Evolutionary conservation across 257 asterid genomes (phyloP).

Genomic region (Nicotiana benthamiana): DNA sequence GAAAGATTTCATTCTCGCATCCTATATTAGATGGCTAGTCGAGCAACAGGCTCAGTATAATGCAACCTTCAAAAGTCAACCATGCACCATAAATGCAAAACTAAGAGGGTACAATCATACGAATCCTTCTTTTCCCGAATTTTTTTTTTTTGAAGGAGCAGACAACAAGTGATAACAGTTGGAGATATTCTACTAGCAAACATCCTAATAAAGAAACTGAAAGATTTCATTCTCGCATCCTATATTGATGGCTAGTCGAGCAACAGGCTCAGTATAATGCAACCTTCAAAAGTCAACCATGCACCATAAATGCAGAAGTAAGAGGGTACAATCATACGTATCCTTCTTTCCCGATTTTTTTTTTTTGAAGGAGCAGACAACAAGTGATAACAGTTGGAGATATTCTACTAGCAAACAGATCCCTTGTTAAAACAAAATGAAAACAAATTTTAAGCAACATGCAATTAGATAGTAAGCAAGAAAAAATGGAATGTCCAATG

Average conservation of each 20-base stretch:
- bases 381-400: background rate
- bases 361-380: background rate
- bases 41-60: background rate
- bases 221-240: background rate
- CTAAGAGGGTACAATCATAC: background rate
- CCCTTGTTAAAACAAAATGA: background rate
- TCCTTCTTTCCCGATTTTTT: too few species aligned
- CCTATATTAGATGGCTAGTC: background rate
- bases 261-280: background rate
- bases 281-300: background rate
- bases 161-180: background rate
- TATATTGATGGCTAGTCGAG: background rate
- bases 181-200: background rate
- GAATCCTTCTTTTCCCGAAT: too few species aligned
- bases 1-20: background rate
- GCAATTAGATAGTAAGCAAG: background rate
- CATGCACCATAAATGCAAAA: background rate
- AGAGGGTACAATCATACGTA: background rate
- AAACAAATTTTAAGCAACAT: background rate
- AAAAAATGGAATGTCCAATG: background rate
- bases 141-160: background rate
- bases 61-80: background rate
- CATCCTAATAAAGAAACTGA: background rate
- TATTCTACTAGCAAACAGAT: background rate
- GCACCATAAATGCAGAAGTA: background rate